These are phyloP conservation scores for Fusarium annulatum DNA, from an alignment of 2,329 filamentous ascomycete genomes.

Conservation along the genomic window DNA sequence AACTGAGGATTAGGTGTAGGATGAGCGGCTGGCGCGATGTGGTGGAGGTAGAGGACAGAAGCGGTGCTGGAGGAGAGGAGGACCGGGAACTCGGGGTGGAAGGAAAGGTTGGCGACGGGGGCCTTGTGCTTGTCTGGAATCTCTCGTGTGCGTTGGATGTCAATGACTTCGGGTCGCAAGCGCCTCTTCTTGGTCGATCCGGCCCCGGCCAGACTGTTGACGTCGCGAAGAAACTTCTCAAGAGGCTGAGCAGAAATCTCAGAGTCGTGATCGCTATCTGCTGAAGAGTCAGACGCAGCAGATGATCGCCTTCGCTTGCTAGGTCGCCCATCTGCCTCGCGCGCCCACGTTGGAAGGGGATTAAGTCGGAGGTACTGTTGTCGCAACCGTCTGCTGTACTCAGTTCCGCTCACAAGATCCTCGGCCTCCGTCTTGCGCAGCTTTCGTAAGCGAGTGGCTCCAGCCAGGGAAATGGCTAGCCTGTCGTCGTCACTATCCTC, in stretches of 20 bases:
- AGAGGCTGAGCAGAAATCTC: slow-evolving; percentile 79
- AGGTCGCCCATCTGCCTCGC: slow-evolving; percentile 61
- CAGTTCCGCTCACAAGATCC: slow-evolving; percentile 85
- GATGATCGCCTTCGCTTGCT: slow-evolving; percentile 65
- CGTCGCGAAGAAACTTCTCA: slow-evolving; percentile 81
- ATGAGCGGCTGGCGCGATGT: slow-evolving; percentile 80
- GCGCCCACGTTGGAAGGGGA: slow-evolving; percentile 70
- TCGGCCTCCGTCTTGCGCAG: slow-evolving; percentile 83
- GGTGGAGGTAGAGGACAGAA: slow-evolving; percentile 88
- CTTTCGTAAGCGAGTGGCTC: slow-evolving; percentile 81
- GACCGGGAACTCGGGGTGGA: slow-evolving; percentile 90
- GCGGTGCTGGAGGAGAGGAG: slow-evolving; percentile 90
- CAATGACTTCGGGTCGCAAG: slow-evolving; percentile 86
- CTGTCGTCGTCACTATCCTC: slow-evolving; percentile 96
- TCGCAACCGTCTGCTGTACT: slow-evolving; percentile 84
- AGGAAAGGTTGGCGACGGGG: slow-evolving; percentile 83
- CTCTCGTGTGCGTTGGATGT: slow-evolving; percentile 90
- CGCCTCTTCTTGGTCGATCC: slow-evolving; percentile 71
- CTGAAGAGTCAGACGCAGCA: slow-evolving; percentile 61
- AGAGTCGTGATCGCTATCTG: slow-evolving; percentile 68
- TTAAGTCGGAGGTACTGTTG: slow-evolving; percentile 76
- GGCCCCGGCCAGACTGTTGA: slow-evolving; percentile 71
- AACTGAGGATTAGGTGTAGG: slow-evolving; percentile 87
- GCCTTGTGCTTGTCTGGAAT: slow-evolving; percentile 83
- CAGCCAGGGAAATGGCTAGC: slow-evolving; percentile 83